phyloP scores from a whole-genome alignment of 495 filamentous ascomycete genomes.

The Xylaria cubensis region DNA sequence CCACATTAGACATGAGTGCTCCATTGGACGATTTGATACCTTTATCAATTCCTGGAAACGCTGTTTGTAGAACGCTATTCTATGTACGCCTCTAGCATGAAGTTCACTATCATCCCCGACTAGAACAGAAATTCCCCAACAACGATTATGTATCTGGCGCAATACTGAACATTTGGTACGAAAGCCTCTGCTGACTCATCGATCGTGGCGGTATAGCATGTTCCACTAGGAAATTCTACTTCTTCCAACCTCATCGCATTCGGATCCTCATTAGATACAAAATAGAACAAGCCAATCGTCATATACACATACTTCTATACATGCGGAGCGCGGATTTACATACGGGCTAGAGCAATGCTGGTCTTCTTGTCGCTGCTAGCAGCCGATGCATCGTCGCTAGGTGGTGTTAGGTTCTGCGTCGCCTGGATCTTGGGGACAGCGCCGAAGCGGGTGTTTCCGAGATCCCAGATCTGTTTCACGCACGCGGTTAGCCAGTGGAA shows the following conservation, averaged over 20 bases:
- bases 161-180: neutral
- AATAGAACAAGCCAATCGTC: neutral
- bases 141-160: too few species aligned
- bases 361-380: slow-evolving; percentile 6
- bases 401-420: slow-evolving; percentile 56
- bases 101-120: neutral
- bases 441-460: slow-evolving; percentile 73
- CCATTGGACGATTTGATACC: neutral
- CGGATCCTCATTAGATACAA: slow-evolving; percentile 7
- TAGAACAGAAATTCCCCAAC: neutral
- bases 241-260: neutral
- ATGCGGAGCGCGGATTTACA: neutral
- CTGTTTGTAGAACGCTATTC: neutral
- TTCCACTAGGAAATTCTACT: too few species aligned
- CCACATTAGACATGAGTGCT: neutral
- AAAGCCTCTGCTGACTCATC: neutral
- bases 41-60: neutral
- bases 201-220: neutral
- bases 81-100: neutral
- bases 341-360: slow-evolving; percentile 6
- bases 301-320: neutral
- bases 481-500: neutral
- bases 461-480: slow-evolving; percentile 69
- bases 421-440: slow-evolving; percentile 68
- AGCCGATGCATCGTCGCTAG: slow-evolving; percentile 22